Evolutionary conservation across 208 protist species (phyloP).

Genomic region (Leishmania turanica): DNA sequence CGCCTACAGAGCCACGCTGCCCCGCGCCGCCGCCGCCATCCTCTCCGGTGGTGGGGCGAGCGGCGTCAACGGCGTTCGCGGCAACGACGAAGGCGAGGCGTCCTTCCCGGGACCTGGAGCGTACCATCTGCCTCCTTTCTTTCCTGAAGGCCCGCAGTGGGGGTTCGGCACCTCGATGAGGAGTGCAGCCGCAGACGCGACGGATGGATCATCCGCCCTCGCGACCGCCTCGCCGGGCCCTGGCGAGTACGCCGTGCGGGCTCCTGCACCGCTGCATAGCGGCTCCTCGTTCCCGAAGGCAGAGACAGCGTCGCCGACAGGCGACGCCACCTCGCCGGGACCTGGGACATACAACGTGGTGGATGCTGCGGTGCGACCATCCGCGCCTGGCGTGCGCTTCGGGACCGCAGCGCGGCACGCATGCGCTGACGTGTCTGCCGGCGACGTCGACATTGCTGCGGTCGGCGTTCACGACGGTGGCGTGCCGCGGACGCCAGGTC

Average conservation of each 20-base stretch:
- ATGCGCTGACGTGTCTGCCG: neutral
- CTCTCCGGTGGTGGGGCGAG: neutral
- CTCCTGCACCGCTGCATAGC: slow-evolving; percentile 18
- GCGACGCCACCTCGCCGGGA: slow-evolving; percentile 1
- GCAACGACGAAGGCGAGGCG: neutral
- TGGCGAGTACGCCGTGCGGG: slow-evolving; percentile 14
- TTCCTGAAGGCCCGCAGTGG: slow-evolving; percentile 30
- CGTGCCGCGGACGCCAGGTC: slow-evolving; percentile 30
- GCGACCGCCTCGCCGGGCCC: slow-evolving; percentile 12
- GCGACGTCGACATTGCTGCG: neutral
- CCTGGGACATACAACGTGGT: slow-evolving; percentile 30
- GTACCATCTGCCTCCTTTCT: slow-evolving; percentile 27
- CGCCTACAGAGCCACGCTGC: slow-evolving; percentile 21
- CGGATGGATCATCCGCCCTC: neutral
- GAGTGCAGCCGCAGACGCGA: neutral
- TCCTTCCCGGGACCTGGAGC: slow-evolving; percentile 18
- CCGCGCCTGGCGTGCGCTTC: slow-evolving; percentile 15
- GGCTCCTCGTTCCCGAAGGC: slow-evolving; percentile 20
- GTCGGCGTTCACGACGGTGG: neutral
- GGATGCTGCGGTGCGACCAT: neutral
- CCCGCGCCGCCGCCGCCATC: neutral
- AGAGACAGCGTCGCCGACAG: neutral
- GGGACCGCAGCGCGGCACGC: slow-evolving; percentile 22
- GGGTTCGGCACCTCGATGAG: slow-evolving; percentile 26
- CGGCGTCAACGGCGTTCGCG: neutral